Evolutionary conservation across 495 filamentous ascomycete species (phyloP).

Genomic region (Podospora pseudocomata): DNA sequence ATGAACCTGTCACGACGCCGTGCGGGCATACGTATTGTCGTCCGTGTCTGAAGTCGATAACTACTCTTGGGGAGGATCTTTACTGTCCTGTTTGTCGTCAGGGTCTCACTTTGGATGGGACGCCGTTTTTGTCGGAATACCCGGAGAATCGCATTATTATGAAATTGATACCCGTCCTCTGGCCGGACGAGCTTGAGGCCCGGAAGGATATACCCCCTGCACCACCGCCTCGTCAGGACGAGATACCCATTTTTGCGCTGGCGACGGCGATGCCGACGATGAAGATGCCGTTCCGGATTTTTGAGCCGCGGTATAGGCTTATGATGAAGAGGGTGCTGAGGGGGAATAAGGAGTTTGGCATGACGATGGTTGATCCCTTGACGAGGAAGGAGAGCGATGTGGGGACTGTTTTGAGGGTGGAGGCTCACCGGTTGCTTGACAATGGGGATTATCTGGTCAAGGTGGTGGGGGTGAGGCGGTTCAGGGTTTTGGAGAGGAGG

Average conservation of each 20-base stretch:
- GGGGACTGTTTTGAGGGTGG: constrained; percentile 73
- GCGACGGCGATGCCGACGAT: constrained; percentile 75
- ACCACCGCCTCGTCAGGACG: background rate
- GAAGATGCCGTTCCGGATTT: constrained; percentile 85
- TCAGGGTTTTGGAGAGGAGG: constrained; percentile 61
- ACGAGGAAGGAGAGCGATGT: constrained; percentile 24
- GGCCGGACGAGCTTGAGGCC: background rate
- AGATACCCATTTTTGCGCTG: constrained; percentile 72
- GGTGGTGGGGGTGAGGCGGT: constrained; percentile 69
- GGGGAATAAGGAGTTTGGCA: constrained; percentile 72
- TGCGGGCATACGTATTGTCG: background rate
- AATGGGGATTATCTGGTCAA: constrained; percentile 81
- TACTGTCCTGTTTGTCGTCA: background rate
- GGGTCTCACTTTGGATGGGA: background rate
- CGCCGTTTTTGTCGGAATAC: background rate
- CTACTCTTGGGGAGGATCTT: background rate
- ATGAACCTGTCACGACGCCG: background rate
- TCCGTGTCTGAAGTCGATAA: background rate
- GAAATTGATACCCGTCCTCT: background rate
- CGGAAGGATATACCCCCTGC: background rate
- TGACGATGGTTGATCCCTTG: constrained; percentile 63
- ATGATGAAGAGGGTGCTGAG: constrained; percentile 81
- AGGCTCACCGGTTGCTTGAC: constrained; percentile 64
- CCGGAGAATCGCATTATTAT: background rate
- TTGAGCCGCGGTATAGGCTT: constrained; percentile 82